phyloP scores from a whole-genome alignment of 129 eudicot genomes.

The Kitagawia praeruptora region DNA sequence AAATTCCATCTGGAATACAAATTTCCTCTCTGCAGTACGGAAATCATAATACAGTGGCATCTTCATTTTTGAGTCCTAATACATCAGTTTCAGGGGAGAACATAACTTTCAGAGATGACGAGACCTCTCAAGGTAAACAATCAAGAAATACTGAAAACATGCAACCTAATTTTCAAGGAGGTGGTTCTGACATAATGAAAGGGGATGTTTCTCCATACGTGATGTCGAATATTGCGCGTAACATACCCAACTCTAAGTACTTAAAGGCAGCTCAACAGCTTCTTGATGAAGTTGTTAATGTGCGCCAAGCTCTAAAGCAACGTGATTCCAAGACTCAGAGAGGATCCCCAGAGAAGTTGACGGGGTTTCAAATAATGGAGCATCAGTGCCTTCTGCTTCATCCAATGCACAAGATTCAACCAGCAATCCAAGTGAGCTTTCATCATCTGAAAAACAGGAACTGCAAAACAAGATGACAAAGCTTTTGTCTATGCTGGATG shows the following conservation, averaged over 20 bases:
- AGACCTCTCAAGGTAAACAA: slow-evolving; percentile 19
- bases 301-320: slow-evolving; percentile 43
- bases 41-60: slow-evolving; percentile 29
- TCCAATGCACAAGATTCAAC: no score
- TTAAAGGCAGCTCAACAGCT: slow-evolving; percentile 67
- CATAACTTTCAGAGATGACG: slow-evolving; percentile 9
- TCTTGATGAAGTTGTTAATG: slow-evolving; percentile 79
- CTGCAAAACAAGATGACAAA: slow-evolving; percentile 66
- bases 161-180: slow-evolving; percentile 22
- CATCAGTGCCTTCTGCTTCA: background rate
- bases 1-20: slow-evolving; percentile 39
- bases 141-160: slow-evolving; percentile 16
- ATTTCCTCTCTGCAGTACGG: slow-evolving; percentile 36
- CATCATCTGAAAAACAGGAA: slow-evolving; percentile 68
- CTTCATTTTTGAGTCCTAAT: slow-evolving; percentile 29
- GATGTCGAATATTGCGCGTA: slow-evolving; percentile 32
- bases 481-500: slow-evolving; percentile 77
- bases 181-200: slow-evolving; percentile 22
- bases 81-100: slow-evolving; percentile 13
- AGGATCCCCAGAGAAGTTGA: slow-evolving; percentile 26
- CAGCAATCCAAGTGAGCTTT: slow-evolving; percentile 55
- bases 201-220: slow-evolving; percentile 30
- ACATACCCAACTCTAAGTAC: slow-evolving; percentile 57
- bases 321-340: slow-evolving; percentile 26
- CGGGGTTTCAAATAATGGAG: slow-evolving; percentile 25